Conservation (phyloP, 1,139 yeast genomes). For the Geotrichum cucujoidarum region DNA sequence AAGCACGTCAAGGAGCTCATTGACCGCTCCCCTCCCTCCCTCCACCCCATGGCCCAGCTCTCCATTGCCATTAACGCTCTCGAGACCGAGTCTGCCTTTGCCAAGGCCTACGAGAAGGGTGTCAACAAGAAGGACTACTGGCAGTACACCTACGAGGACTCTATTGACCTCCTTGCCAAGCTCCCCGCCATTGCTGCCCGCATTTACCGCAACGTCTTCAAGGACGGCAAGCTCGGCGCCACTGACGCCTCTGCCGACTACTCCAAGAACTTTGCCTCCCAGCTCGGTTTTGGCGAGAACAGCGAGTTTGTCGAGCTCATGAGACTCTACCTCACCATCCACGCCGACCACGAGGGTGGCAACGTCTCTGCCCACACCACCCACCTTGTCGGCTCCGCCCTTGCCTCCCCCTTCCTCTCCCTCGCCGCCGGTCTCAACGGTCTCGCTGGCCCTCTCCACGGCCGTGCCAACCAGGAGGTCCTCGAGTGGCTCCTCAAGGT, state of each 20-base stretch:
- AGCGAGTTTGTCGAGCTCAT: conserved; percentile 81
- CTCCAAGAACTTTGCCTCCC: conserved; percentile 84
- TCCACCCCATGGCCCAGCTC: conserved; percentile 70
- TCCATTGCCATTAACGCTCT: conserved; percentile 61
- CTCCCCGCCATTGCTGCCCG: conserved; percentile 61
- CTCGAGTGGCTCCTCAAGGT: conserved; percentile 90
- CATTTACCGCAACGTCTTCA: conserved; percentile 62
- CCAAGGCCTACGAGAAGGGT: conserved; percentile 64
- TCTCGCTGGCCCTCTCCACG: conserved; percentile 97
- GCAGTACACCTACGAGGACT: conserved; percentile 64
- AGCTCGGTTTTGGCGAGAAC: conserved; percentile 80
- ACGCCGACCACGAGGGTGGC: conserved; percentile 99
- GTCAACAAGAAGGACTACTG: conserved; percentile 64
- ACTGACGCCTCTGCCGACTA: conserved; percentile 77
- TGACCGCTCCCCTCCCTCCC: conserved; percentile 51
- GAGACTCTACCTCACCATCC: conserved; percentile 94
- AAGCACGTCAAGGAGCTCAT: conserved; percentile 49
- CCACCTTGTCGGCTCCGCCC: conserved; percentile 94
- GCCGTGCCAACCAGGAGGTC: conserved; percentile 98
- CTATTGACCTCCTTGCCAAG: conserved; percentile 59
- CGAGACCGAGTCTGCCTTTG: conserved; percentile 57
- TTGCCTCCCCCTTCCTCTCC: conserved; percentile 89
- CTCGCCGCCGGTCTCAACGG: conserved; percentile 96
- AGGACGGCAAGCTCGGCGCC: conserved; percentile 71
- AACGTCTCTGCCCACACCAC: conserved; percentile 98